Conservation (phyloP, 768 basidiomycete species). For the Psilocybe sp. region DNA sequence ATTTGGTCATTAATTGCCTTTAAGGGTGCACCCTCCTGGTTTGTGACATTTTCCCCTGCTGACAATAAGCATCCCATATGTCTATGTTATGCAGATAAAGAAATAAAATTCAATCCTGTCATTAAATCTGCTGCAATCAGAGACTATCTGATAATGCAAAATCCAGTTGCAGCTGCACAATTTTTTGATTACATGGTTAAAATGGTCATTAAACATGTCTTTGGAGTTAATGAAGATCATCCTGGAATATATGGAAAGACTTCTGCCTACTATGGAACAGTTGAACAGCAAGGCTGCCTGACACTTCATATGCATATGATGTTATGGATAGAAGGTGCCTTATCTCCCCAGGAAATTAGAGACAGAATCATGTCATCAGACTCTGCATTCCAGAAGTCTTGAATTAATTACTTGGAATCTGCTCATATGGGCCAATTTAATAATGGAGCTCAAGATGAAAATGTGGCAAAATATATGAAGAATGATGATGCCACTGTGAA, state of each 20-base stretch:
- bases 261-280: slow-evolving; percentile 33
- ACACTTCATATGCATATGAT: slow-evolving; percentile 34
- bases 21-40: slow-evolving; percentile 28
- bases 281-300: slow-evolving; percentile 35
- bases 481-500: not conserved
- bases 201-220: slow-evolving; percentile 26
- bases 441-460: slow-evolving; percentile 16
- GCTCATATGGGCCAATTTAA: slow-evolving; percentile 28
- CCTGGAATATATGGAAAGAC: slow-evolving; percentile 27
- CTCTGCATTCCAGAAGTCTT: slow-evolving; percentile 19
- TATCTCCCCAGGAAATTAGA: slow-evolving; percentile 28
- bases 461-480: not conserved
- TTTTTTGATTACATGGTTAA: slow-evolving; percentile 31
- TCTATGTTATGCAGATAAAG: slow-evolving; percentile 27
- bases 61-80: slow-evolving; percentile 30
- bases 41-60: slow-evolving; percentile 33
- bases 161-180: slow-evolving; percentile 16
- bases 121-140: not conserved
- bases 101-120: slow-evolving; percentile 18
- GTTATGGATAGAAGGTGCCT: slow-evolving; percentile 26
- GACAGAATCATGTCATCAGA: slow-evolving; percentile 18
- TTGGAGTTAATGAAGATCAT: slow-evolving; percentile 15
- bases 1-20: slow-evolving; percentile 27
- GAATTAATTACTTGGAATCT: slow-evolving; percentile 29
- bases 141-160: not conserved